Evolutionary conservation across 345 rosid species (phyloP), one percentile per base, ranked within the genome.

Genomic region (Luvunga scandens): DNA sequence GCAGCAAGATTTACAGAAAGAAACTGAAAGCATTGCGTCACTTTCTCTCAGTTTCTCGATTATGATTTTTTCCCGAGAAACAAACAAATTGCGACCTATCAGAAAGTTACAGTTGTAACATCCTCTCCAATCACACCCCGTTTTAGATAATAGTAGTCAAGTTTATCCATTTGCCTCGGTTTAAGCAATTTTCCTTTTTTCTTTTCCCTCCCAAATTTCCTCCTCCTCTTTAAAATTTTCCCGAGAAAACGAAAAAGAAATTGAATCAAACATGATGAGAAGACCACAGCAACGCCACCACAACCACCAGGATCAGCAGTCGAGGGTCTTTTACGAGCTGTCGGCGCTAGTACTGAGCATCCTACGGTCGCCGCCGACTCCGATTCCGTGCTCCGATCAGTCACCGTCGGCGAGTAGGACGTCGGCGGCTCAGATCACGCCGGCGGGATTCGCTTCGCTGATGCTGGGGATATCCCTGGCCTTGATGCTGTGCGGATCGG

Each of bases 401-500:
- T 10, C 61, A 0, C 28, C 69, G 9, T 22, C 70, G 48, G 63
- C 82, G 7, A 71, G 75, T 21, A 42, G 62, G 25, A 38, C 88
- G 38, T 18, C 86, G 22, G 16, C 81, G 82, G 22, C 82, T 65
- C 90, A 86, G 87, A 92, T 93, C 12, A 64, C 98, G 21, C 95
- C 98, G 60, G 87, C 95, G 48, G 99, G 95, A 2, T 92, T 96
- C 39, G 97, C 95, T 65, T 91, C 94, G 60, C 60, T 92, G 90
- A 84, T 96, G 82, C 84, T 96, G 2, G 99, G 98, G 72, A 82
- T 89, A 9, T 94, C 97, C 4, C n/a, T 96, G 75, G 79, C 94
- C 7, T 78, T 96, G 84, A 94, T 96, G 94, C 78, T 96, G 6
- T 92, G 98, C 67, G 98, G 99, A 84, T 92, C 97, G 59, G 88